Base-by-base conservation (phyloP, 169 alveolate genomes). In the Theileria sp. region DNA sequence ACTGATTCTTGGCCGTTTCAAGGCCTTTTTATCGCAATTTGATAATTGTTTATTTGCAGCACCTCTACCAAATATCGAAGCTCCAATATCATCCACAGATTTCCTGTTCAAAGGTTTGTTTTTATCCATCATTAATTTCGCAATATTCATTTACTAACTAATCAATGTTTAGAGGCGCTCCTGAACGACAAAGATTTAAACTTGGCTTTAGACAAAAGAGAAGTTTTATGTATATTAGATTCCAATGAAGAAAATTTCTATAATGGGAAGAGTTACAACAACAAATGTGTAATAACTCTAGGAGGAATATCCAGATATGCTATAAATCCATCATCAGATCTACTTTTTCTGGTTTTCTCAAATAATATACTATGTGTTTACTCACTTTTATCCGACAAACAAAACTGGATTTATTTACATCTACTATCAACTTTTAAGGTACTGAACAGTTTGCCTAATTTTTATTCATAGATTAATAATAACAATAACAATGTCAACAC, bases 211-310 rank as follows among this genome's bases (percentile, higher is more conserved):
- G 61, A 26, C 0, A 30, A 70, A 36, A 77, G 78, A 56, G 25
- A 68, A 21, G 87, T 80, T 23, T 70, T 83, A 21, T 83, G 89
- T 30, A 44, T 83, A 38, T 67, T 83, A 49, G 86, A 83, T 38
- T 77, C 89, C 1, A 77, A 83, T 32, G 89, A 83, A 36, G 89
- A 83, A 28, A 79, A 83, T 50, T 66, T 83, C 12, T 83, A 83
- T 76, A 78, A 66, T 38, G 82, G 72, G 51, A 67, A 54, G 19
- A 69, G 28, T 21, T 32, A 51, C 21, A 58, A 72, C 2, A n/a
- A 64, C 34, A 56, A 65, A 23, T 83, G 89, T 54, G 56, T 83
- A 28, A 44, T 67, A 15, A n/a, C 49, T 12, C 80, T 79, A n/a
- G 89, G 89, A 17, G 89, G 89, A 70, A 36, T 83, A 21, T 71